A percentile compares a stretch with the other conserved stretches of the same genome.
phyloP scores from a whole-genome alignment of 495 filamentous ascomycete species.

The Aspergillus steynii region DNA sequence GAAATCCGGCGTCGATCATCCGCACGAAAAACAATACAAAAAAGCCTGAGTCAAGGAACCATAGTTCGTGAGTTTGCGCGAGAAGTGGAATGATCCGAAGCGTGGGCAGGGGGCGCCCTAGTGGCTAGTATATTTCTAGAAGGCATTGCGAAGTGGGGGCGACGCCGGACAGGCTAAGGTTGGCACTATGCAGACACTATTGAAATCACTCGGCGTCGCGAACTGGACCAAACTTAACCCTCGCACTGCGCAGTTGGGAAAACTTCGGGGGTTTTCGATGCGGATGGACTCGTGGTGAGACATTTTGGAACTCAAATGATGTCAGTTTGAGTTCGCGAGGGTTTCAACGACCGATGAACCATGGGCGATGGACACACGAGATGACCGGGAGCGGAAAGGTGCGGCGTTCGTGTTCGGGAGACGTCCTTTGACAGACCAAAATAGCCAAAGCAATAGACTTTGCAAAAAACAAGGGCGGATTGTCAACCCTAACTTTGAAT shows the following conservation, averaged over 20 bases:
- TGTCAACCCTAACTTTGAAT: not conserved
- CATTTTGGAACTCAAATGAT: slow-evolving; percentile 8
- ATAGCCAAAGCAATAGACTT: not conserved
- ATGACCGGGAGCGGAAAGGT: too few species aligned
- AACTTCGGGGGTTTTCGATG: slow-evolving; percentile 7
- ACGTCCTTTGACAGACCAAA: not conserved
- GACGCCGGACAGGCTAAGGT: slow-evolving; percentile 4
- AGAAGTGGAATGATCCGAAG: not conserved
- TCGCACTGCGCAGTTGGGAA: not conserved
- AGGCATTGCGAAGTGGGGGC: slow-evolving; percentile 10
- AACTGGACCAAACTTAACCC: not conserved
- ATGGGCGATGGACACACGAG: not conserved
- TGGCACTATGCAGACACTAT: slow-evolving; percentile 11
- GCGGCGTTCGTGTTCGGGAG: not conserved
- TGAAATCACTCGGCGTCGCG: not conserved
- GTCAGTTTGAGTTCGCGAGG: not conserved
- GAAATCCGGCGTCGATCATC: slow-evolving; percentile 7
- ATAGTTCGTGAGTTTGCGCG: slow-evolving; percentile 1
- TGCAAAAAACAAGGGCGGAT: not conserved
- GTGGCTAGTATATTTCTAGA: slow-evolving; percentile 7
- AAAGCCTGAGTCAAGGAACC: slow-evolving; percentile 4
- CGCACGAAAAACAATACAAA: not conserved
- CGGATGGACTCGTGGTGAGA: slow-evolving; percentile 6
- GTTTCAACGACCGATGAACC: not conserved
- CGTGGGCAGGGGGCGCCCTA: not conserved